Evolutionary conservation across 176 grass and related monocot genomes (phyloP).

Genomic region (bread wheat (Triticum aestivum)): DNA sequence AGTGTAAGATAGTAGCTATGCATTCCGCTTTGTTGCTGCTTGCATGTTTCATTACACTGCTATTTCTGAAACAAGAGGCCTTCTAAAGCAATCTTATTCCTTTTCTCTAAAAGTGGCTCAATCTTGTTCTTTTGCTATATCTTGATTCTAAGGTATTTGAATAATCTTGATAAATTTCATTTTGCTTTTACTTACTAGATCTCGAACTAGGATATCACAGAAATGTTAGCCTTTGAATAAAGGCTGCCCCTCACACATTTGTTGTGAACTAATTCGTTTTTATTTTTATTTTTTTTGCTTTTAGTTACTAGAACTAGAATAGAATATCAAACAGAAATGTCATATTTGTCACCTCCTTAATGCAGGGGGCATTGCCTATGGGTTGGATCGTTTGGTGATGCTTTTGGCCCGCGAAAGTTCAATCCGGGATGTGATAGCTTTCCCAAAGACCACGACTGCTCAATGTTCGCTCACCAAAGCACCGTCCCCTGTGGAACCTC

Average conservation of each 20-base stretch:
- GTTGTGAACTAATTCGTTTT: neutral
- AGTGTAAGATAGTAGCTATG: neutral
- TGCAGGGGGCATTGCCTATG: slow-evolving; percentile 94
- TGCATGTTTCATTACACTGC: neutral
- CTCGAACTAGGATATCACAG: too few relatives aligned
- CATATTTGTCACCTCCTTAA: neutral
- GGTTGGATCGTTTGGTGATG: slow-evolving; percentile 93
- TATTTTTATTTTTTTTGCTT: neutral
- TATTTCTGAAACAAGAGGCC: neutral
- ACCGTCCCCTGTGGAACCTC: slow-evolving; percentile 70
- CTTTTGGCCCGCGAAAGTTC: slow-evolving; percentile 85
- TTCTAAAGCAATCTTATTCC: neutral
- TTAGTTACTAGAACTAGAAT: neutral
- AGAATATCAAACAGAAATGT: neutral
- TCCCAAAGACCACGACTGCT: slow-evolving; percentile 91
- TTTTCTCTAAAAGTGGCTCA: neutral
- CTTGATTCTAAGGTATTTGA: neutral
- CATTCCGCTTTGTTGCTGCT: neutral
- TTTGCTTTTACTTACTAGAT: too few relatives aligned
- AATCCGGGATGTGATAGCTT: slow-evolving; percentile 87
- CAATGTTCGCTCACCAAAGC: slow-evolving; percentile 92
- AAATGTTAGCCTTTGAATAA: neutral
- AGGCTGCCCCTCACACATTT: neutral
- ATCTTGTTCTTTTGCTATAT: neutral
- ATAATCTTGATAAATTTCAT: too few relatives aligned